Conservation (phyloP, 2,329 filamentous ascomycete species). For the Trichoderma citrinoviride region DNA sequence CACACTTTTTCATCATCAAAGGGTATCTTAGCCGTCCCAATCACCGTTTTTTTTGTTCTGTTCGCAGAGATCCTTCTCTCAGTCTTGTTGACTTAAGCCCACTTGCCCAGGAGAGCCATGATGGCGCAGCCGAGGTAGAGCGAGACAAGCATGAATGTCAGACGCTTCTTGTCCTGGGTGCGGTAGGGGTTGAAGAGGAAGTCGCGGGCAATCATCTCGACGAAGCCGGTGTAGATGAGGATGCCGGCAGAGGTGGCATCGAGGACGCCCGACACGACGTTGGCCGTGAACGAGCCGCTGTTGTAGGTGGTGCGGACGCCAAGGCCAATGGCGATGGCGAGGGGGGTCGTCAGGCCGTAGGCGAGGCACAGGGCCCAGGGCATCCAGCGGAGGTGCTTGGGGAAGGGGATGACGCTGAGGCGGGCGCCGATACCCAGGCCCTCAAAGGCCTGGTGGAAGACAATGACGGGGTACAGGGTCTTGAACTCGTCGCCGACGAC, state of each 20-base stretch:
- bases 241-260: constrained; percentile 83
- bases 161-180: constrained; percentile 47
- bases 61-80: neutral
- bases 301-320: constrained; percentile 39
- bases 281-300: constrained; percentile 32
- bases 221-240: constrained; percentile 80
- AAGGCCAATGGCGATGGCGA: constrained; percentile 50
- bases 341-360: constrained; percentile 52
- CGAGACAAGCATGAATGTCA: constrained; percentile 60
- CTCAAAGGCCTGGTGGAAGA: constrained; percentile 64
- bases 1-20: neutral
- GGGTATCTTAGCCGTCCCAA: constrained; percentile 6
- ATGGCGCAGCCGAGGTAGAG: constrained; percentile 64
- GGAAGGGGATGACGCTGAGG: constrained; percentile 56
- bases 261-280: constrained; percentile 77
- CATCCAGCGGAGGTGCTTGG: constrained; percentile 40
- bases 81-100: constrained; percentile 56
- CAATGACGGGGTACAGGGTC: constrained; percentile 57
- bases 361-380: constrained; percentile 48
- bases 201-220: constrained; percentile 86
- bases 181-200: constrained; percentile 86
- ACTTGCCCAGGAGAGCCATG: constrained; percentile 77
- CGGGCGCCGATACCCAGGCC: constrained; percentile 61
- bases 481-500: constrained; percentile 57
- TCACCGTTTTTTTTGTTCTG: neutral